phyloP scores from a whole-genome alignment of 164 flowering plant genomes.

The Dillenia turbinata region DNA sequence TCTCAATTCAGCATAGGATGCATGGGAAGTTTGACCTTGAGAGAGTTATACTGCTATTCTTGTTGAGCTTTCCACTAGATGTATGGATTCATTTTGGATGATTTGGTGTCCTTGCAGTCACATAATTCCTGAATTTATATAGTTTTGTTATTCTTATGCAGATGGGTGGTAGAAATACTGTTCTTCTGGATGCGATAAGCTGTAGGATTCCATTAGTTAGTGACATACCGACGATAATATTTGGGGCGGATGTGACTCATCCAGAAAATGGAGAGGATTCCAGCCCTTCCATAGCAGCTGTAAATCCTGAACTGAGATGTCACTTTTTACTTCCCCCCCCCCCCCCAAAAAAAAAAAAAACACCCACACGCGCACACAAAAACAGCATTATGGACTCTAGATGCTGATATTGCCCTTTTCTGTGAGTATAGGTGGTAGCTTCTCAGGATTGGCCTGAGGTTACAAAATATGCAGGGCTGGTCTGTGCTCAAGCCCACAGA shows the following conservation, averaged over 20 bases:
- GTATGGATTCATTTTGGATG: not conserved
- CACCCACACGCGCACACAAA: no score
- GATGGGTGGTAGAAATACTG: constrained; percentile 91
- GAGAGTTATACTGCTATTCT: no score
- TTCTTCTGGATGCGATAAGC: constrained; percentile 75
- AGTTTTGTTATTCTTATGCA: constrained; percentile 13
- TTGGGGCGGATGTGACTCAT: constrained; percentile 89
- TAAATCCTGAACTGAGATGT: constrained; percentile 16
- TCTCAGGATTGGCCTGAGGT: constrained; percentile 80
- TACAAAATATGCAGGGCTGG: constrained; percentile 64
- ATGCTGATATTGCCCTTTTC: constrained; percentile 14
- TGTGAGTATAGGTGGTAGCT: constrained; percentile 59
- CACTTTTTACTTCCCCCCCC: not conserved
- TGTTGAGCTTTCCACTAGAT: no score
- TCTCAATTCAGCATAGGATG: not conserved
- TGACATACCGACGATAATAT: constrained; percentile 83
- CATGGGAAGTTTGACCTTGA: not conserved
- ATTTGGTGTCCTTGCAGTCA: not conserved
- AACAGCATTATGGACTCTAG: not conserved
- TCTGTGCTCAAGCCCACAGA: constrained; percentile 71
- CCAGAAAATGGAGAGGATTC: constrained; percentile 85
- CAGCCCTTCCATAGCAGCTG: constrained; percentile 88
- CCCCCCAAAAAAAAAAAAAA: no score
- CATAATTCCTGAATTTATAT: not conserved
- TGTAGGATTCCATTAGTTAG: constrained; percentile 80